Evolutionary conservation across 257 asterid species (phyloP).

Genomic region (Lantana camara): DNA sequence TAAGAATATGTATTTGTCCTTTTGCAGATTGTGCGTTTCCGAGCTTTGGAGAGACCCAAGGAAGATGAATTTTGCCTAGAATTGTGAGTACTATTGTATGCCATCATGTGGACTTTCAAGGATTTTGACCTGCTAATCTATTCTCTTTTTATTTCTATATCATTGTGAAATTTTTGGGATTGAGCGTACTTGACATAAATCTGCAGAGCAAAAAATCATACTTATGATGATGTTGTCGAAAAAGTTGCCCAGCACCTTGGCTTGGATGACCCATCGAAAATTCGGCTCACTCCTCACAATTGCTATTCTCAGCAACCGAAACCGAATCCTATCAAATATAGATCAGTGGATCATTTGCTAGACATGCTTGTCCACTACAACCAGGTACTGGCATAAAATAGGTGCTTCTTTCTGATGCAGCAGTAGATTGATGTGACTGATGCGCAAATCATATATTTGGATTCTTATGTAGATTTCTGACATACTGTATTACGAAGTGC

Average conservation of each 20-base stretch:
- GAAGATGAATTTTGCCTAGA: constrained; percentile 92
- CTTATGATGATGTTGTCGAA: constrained; percentile 95
- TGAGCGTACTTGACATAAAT: constrained; percentile 32
- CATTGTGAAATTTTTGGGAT: not conserved
- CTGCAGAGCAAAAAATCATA: constrained; percentile 83
- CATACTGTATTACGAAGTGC: constrained; percentile 90
- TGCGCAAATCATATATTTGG: constrained; percentile 21
- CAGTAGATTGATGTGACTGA: constrained; percentile 1
- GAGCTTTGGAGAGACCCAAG: constrained; percentile 89
- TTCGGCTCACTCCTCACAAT: constrained; percentile 96
- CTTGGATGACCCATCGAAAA: constrained; percentile 90
- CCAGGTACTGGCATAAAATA: constrained; percentile 63
- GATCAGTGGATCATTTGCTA: constrained; percentile 81
- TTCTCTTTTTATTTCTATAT: constrained; percentile 4
- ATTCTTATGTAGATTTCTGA: constrained; percentile 70
- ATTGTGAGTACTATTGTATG: constrained; percentile 65
- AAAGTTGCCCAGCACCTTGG: constrained; percentile 83
- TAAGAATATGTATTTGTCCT: constrained; percentile 18
- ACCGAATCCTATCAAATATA: constrained; percentile 83
- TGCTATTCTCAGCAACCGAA: constrained; percentile 99
- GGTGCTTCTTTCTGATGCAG: no score
- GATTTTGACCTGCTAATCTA: constrained; percentile 12
- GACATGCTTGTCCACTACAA: constrained; percentile 98
- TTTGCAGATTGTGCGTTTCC: constrained; percentile 86
- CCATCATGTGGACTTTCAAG: constrained; percentile 19